Evolutionary conservation across 2,329 filamentous ascomycete species (phyloP).

Genomic region (Aquanectria penicillioides): DNA sequence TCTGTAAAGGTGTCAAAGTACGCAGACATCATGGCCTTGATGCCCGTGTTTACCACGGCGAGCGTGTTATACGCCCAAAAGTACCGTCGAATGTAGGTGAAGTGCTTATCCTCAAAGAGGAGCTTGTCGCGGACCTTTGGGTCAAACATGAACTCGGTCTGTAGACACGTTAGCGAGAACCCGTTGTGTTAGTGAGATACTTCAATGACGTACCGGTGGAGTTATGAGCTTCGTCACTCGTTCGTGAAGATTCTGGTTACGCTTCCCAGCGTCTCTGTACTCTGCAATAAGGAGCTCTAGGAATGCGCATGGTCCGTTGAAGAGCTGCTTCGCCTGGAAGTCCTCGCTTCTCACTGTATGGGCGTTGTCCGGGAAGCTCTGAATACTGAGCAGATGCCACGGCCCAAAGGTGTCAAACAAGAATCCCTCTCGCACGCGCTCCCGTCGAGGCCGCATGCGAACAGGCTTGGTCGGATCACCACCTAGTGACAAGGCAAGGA

Average conservation of each 20-base stretch:
- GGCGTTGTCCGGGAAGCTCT: slow-evolving; percentile 68
- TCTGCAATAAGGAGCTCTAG: slow-evolving; percentile 67
- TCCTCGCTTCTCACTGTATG: slow-evolving; percentile 66
- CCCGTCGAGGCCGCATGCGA: slow-evolving; percentile 59
- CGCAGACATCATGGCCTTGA: slow-evolving; percentile 66
- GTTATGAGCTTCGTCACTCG: slow-evolving; percentile 68
- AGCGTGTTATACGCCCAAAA: slow-evolving; percentile 72
- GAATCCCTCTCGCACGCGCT: slow-evolving; percentile 59
- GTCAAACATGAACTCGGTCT: slow-evolving; percentile 68
- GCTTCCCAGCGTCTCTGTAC: slow-evolving; percentile 68
- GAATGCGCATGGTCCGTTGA: slow-evolving; percentile 71
- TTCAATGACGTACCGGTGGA: slow-evolving; percentile 56
- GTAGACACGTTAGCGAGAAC: slow-evolving; percentile 17
- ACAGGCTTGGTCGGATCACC: slow-evolving; percentile 62
- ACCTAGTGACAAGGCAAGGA: slow-evolving; percentile 66
- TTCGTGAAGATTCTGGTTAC: slow-evolving; percentile 66
- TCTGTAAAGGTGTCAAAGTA: slow-evolving; percentile 68
- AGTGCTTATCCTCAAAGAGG: slow-evolving; percentile 69
- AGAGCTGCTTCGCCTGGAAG: slow-evolving; percentile 61
- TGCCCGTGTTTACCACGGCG: slow-evolving; percentile 67
- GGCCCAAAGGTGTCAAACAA: slow-evolving; percentile 68
- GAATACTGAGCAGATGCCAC: slow-evolving; percentile 68
- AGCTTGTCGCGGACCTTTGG: slow-evolving; percentile 64
- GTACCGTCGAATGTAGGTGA: slow-evolving; percentile 69
- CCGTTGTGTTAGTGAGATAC: background rate